Evolutionary conservation across 345 rosid species (phyloP).

Genomic region (Dipteronia sinensis): DNA sequence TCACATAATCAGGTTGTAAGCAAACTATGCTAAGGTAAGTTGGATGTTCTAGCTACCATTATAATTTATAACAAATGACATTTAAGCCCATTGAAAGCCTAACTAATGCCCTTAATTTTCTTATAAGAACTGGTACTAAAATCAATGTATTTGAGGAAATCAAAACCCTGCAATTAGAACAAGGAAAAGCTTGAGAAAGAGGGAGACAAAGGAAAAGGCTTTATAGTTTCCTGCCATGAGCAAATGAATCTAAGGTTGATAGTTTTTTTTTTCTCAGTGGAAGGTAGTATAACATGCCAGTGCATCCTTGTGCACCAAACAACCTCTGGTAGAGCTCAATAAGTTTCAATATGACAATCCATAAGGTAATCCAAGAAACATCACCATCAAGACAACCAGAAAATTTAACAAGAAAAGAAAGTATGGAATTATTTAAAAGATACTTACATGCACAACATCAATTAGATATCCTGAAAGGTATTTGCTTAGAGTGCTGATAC

Average conservation of each 20-base stretch:
- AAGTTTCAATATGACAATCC: not conserved
- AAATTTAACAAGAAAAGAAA: slow-evolving; percentile 2
- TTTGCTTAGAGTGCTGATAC: slow-evolving; percentile 48
- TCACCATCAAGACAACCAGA: slow-evolving; percentile 4
- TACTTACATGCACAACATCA: slow-evolving; percentile 58
- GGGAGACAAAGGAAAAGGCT: not conserved
- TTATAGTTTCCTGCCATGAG: not conserved
- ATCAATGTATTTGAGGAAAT: not conserved
- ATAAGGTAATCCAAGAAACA: slow-evolving; percentile 1
- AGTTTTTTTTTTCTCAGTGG: not conserved
- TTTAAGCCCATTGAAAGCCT: not conserved
- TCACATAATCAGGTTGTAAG: not conserved
- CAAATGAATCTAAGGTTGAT: not conserved
- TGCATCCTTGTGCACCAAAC: not conserved
- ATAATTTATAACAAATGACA: not conserved
- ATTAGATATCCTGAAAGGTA: slow-evolving; percentile 61
- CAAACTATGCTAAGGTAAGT: not conserved
- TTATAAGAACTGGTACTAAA: not conserved
- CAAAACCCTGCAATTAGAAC: not conserved
- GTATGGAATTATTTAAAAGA: not conserved
- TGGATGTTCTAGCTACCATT: not conserved
- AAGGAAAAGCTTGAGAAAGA: not conserved
- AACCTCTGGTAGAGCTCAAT: not conserved
- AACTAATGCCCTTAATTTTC: not conserved
- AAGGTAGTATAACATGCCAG: not conserved